Conservation (phyloP, 2,329 filamentous ascomycete species). For the Aspergillus flavus region DNA sequence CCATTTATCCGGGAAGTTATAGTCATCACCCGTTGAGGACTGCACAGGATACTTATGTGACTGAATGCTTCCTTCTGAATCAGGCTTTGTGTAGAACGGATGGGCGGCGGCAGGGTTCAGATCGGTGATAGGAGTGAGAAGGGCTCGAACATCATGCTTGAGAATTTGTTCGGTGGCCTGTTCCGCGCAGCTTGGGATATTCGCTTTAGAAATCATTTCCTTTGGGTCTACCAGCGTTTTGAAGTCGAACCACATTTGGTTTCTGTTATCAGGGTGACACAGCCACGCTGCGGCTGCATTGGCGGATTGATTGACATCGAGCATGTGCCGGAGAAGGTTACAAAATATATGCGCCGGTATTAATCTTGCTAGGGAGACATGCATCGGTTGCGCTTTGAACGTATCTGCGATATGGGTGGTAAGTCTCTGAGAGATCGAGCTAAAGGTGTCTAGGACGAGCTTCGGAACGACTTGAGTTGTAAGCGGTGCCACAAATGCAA, state of each 20-base stretch:
- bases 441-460: constrained; percentile 80
- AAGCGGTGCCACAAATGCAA: constrained; percentile 84
- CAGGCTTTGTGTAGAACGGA: constrained; percentile 38
- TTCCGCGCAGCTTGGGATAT: constrained; percentile 44
- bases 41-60: constrained; percentile 41
- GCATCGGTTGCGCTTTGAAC: constrained; percentile 80
- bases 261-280: constrained; percentile 82
- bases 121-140: constrained; percentile 45
- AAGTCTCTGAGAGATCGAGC: constrained; percentile 80
- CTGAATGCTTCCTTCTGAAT: constrained; percentile 33
- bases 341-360: constrained; percentile 88
- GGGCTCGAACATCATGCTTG: constrained; percentile 47
- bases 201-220: constrained; percentile 45
- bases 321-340: constrained; percentile 78
- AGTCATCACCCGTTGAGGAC: constrained; percentile 39
- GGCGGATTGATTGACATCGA: constrained; percentile 89
- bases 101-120: constrained; percentile 30
- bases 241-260: constrained; percentile 94
- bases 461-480: constrained; percentile 90
- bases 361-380: constrained; percentile 85
- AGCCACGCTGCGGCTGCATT: constrained; percentile 94
- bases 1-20: constrained; percentile 54
- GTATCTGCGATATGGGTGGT: constrained; percentile 80
- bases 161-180: constrained; percentile 41
- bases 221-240: constrained; percentile 42